Evolutionary conservation across 2,329 filamentous ascomycete species (phyloP).

Genomic region (Furcasterigmium sp.): DNA sequence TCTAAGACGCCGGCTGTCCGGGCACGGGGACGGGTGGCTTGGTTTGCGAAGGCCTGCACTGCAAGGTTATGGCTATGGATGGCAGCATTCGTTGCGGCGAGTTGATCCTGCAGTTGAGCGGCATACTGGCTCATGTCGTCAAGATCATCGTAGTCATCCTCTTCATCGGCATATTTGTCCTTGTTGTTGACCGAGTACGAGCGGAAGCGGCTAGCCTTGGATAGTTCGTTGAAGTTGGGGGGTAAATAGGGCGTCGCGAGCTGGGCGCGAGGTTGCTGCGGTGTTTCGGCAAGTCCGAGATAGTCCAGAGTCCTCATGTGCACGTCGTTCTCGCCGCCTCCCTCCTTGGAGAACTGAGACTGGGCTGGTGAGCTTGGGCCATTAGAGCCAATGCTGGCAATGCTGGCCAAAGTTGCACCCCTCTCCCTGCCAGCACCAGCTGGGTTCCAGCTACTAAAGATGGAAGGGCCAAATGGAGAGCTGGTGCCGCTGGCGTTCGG

Average conservation of each 20-base stretch:
- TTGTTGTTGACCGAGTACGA: slow-evolving; percentile 99
- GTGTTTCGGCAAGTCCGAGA: slow-evolving; percentile 88
- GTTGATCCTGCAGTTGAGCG: slow-evolving; percentile 55
- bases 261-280: slow-evolving; percentile 71
- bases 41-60: slow-evolving; percentile 85
- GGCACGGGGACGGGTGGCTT: slow-evolving; percentile 82
- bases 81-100: slow-evolving; percentile 59
- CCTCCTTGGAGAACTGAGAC: slow-evolving; percentile 81
- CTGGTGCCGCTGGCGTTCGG: slow-evolving; percentile 35
- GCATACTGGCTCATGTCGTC: slow-evolving; percentile 52
- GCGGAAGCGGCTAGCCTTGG: slow-evolving; percentile 80
- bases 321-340: slow-evolving; percentile 79
- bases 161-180: slow-evolving; percentile 90
- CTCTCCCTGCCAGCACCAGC: slow-evolving; percentile 65
- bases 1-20: slow-evolving; percentile 90
- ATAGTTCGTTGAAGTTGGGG: slow-evolving; percentile 64
- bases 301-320: slow-evolving; percentile 90
- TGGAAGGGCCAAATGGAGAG: slow-evolving; percentile 82
- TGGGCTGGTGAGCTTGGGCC: slow-evolving; percentile 82
- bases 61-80: slow-evolving; percentile 91
- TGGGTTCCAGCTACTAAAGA: slow-evolving; percentile 74
- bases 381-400: slow-evolving; percentile 85
- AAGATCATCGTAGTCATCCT: slow-evolving; percentile 68
- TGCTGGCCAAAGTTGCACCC: slow-evolving; percentile 76
- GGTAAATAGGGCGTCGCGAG: slow-evolving; percentile 71